A percentile compares a stretch with the other conserved stretches of the same genome.
Conservation (phyloP, 192 early-diverging fungal species). For the Podila epigama region DNA sequence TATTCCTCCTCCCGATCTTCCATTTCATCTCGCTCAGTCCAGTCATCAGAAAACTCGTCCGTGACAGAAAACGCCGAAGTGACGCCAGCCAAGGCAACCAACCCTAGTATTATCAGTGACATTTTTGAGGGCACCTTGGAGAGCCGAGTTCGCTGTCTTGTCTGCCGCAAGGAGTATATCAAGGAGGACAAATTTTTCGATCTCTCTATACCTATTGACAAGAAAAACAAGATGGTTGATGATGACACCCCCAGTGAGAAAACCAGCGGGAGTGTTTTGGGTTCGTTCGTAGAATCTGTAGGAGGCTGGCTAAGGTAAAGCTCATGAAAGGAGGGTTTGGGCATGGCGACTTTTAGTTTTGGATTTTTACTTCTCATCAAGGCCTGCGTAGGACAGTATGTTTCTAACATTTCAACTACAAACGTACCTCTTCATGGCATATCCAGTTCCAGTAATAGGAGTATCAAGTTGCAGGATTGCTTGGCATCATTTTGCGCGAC, state of each 20-base stretch:
- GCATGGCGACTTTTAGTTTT: too few species aligned
- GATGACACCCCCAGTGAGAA: constrained; percentile 20
- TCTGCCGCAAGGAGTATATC: constrained; percentile 47
- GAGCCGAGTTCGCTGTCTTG: constrained; percentile 45
- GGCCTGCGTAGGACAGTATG: too few species aligned
- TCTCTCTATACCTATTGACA: constrained; percentile 51
- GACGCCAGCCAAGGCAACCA: constrained; percentile 38
- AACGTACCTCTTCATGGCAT: neutral
- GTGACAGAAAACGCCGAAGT: constrained; percentile 38
- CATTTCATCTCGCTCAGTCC: constrained; percentile 21
- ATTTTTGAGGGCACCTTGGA: constrained; percentile 51
- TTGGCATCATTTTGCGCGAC: constrained; percentile 51
- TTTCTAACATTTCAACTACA: neutral
- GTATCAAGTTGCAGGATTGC: constrained; percentile 50
- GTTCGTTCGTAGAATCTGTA: constrained; percentile 41
- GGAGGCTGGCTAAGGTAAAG: constrained; percentile 43
- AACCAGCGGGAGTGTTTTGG: constrained; percentile 11
- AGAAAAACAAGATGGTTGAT: constrained; percentile 48
- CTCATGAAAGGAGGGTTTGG: too few species aligned
- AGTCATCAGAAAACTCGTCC: constrained; percentile 33
- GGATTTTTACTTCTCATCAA: too few species aligned
- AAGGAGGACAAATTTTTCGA: constrained; percentile 56
- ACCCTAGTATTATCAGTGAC: constrained; percentile 48
- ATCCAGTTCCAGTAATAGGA: constrained; percentile 24
- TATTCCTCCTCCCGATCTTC: constrained; percentile 37